phyloP scores from a whole-genome alignment of 2,329 filamentous ascomycete genomes.

The Pestalotiopsis sp. region DNA sequence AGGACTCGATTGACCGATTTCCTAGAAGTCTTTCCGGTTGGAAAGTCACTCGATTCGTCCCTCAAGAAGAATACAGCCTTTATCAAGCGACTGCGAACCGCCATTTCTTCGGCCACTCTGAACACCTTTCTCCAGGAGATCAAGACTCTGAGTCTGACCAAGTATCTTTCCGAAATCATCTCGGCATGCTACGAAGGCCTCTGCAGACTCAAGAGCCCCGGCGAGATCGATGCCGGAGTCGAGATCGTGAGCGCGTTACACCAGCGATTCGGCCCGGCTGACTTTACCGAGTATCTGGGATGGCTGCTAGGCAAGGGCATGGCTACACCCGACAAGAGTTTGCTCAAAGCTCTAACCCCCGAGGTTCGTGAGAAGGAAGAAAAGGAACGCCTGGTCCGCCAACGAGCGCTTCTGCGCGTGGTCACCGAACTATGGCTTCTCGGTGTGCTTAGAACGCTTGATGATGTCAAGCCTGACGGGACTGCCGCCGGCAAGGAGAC shows the following conservation, averaged over 20 bases:
- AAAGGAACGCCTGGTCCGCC: constrained; percentile 85
- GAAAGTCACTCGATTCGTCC: constrained; percentile 84
- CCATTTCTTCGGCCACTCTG: constrained; percentile 78
- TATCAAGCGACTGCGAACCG: constrained; percentile 92
- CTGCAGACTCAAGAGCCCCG: constrained; percentile 86
- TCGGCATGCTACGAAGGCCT: constrained; percentile 94
- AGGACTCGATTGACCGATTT: constrained; percentile 19
- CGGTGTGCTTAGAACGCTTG: constrained; percentile 80
- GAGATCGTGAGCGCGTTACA: constrained; percentile 95
- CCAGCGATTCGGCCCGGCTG: constrained; percentile 86
- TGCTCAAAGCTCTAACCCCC: constrained; percentile 74
- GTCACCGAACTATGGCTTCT: constrained; percentile 97
- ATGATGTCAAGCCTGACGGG: constrained; percentile 67
- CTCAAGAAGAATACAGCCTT: constrained; percentile 98
- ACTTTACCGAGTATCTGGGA: constrained; percentile 89
- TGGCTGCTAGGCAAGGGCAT: constrained; percentile 92
- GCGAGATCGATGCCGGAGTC: constrained; percentile 88
- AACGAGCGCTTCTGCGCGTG: constrained; percentile 83
- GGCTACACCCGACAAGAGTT: constrained; percentile 84
- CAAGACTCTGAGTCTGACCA: constrained; percentile 86
- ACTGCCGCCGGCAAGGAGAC: constrained; percentile 68
- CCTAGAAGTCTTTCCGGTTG: constrained; percentile 76
- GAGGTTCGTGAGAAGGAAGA: constrained; percentile 94
- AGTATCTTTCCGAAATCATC: constrained; percentile 96
- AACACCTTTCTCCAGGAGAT: constrained; percentile 89